Evolutionary conservation across 192 early-diverging fungal species (phyloP).

Genomic region (Backusella sp.): DNA sequence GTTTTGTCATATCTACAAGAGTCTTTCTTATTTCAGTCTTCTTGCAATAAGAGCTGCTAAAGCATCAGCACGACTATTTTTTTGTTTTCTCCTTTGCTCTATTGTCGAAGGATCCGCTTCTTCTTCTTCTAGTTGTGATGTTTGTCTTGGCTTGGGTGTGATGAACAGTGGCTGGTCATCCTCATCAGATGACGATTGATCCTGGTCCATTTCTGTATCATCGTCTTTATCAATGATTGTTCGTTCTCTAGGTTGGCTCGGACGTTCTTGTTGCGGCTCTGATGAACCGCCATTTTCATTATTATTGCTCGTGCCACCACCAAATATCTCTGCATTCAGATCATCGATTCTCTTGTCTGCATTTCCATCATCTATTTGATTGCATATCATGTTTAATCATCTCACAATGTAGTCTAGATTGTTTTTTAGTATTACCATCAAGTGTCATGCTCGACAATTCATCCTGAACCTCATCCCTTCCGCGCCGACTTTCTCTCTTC

Average conservation of each 20-base stretch:
- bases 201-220: background rate
- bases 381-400: too few relatives aligned
- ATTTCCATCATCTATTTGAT: background rate
- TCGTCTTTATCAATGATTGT: background rate
- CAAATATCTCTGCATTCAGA: background rate
- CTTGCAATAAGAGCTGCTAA: background rate
- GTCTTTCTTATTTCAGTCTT: background rate
- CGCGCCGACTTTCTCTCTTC: background rate
- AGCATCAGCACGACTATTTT: background rate
- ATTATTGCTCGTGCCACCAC: background rate
- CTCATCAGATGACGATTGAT: background rate
- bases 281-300: background rate
- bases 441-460: conserved; percentile 19
- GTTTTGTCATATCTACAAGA: background rate
- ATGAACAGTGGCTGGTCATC: conserved; percentile 1
- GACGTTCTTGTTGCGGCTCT: background rate
- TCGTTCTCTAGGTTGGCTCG: background rate
- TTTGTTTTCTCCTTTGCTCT: conserved; percentile 3
- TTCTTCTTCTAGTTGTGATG: background rate
- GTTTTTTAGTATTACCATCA: conserved; percentile 6
- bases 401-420: too few relatives aligned
- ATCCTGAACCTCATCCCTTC: background rate
- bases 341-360: background rate
- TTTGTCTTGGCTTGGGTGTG: background rate
- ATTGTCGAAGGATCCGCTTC: background rate